Conservation (phyloP, 306 rosid species). For the Vigna unguiculata region DNA sequence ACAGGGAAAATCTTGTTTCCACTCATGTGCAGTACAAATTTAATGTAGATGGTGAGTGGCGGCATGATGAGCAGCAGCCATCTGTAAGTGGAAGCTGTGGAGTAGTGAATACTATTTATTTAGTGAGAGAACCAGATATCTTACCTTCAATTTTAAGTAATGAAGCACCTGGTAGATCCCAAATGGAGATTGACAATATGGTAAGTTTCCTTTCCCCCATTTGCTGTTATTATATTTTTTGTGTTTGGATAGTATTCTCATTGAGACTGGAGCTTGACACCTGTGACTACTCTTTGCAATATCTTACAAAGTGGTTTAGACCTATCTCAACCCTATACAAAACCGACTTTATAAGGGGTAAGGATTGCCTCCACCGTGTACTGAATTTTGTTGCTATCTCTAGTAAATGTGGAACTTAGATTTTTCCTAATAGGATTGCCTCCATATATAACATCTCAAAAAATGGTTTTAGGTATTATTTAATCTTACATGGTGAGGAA, state of each 20-base stretch:
- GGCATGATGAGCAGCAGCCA: constrained; percentile 76
- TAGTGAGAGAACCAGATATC: constrained; percentile 58
- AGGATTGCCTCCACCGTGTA: too few species aligned
- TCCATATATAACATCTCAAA: too few species aligned
- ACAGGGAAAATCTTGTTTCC: constrained; percentile 47
- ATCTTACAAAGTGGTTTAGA: too few species aligned
- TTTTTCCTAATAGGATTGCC: too few species aligned
- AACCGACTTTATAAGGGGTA: too few species aligned
- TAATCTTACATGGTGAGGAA: too few species aligned
- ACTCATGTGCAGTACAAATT: constrained; percentile 74
- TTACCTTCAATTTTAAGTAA: constrained; percentile 53
- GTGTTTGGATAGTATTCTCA: constrained; percentile 35
- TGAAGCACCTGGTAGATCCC: constrained; percentile 64
- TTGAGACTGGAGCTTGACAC: background rate
- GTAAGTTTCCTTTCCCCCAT: constrained; percentile 49
- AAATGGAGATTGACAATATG: constrained; percentile 79
- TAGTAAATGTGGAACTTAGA: too few species aligned
- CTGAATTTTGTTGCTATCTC: too few species aligned
- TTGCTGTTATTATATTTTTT: constrained; percentile 29
- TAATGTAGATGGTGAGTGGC: constrained; percentile 85
- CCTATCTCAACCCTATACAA: too few species aligned
- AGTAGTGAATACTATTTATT: constrained; percentile 67
- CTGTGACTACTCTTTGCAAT: constrained; percentile 8
- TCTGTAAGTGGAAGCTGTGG: constrained; percentile 67
- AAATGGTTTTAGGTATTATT: too few species aligned